Conservation (phyloP, 2,329 filamentous ascomycete genomes). For the Arthroderma uncinatum region DNA sequence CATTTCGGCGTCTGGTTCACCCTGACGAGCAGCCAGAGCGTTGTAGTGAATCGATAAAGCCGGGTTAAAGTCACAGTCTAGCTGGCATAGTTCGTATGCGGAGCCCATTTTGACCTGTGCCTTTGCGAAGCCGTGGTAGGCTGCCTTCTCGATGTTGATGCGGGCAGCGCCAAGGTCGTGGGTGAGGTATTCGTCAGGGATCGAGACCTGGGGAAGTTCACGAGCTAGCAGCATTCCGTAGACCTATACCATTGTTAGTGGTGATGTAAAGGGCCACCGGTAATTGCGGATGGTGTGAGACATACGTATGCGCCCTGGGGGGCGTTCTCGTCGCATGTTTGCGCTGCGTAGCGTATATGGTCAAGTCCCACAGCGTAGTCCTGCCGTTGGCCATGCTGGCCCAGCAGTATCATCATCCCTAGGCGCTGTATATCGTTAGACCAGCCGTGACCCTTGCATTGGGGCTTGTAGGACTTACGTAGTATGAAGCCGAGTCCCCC, state of each 20-base stretch:
- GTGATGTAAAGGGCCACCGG: not conserved
- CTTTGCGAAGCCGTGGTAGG: constrained; percentile 90
- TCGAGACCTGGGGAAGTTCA: constrained; percentile 78
- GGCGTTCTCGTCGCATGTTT: constrained; percentile 87
- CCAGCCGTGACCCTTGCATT: no score
- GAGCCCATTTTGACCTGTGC: constrained; percentile 96
- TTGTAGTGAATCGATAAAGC: constrained; percentile 92
- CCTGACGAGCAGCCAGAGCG: constrained; percentile 79
- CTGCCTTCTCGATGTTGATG: constrained; percentile 90
- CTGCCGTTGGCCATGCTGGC: constrained; percentile 80
- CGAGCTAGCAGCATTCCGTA: constrained; percentile 88
- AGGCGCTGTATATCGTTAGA: constrained; percentile 57
- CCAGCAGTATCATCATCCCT: constrained; percentile 94
- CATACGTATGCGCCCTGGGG: constrained; percentile 79
- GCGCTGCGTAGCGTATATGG: constrained; percentile 70
- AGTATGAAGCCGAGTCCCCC: constrained; percentile 77
- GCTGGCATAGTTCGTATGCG: constrained; percentile 84
- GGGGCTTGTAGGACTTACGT: constrained; percentile 31
- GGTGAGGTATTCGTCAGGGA: constrained; percentile 62
- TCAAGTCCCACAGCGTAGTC: constrained; percentile 69
- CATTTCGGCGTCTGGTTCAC: constrained; percentile 85
- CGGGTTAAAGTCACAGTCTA: constrained; percentile 91
- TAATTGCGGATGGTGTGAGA: constrained; percentile 10
- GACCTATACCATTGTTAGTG: constrained; percentile 36
- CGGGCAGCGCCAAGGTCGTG: constrained; percentile 62